Percentiles rank a stretch among this genome's conserved stretches.
These are phyloP conservation scores for Bruguiera sexangula DNA, from an alignment of 345 rosid genomes.

Conservation along the genomic window DNA sequence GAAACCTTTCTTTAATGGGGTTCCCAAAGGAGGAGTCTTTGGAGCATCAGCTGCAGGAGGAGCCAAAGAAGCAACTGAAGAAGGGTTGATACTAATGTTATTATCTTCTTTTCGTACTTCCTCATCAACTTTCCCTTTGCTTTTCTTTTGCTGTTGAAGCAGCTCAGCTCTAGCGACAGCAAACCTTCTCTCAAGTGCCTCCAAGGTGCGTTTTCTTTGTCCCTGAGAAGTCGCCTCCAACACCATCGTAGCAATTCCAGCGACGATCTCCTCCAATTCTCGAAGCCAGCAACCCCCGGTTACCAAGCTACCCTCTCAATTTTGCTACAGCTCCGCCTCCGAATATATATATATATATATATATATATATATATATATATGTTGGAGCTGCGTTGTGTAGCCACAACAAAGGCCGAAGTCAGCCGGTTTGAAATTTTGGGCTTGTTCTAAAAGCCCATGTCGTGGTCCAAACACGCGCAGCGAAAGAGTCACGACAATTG, in stretches of 20 bases:
- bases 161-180: slow-evolving; percentile 54
- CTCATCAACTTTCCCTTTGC: slow-evolving; percentile 17
- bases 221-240: slow-evolving; percentile 21
- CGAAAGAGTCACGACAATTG: too few relatives aligned
- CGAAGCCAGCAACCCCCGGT: neutral
- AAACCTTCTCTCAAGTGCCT: slow-evolving; percentile 58
- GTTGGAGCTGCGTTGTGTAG: too few relatives aligned
- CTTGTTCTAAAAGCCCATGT: too few relatives aligned
- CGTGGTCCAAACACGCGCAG: too few relatives aligned
- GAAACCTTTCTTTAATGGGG: slow-evolving; percentile 36
- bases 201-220: slow-evolving; percentile 48
- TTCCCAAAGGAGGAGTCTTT: slow-evolving; percentile 13
- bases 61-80: slow-evolving; percentile 16
- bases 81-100: neutral
- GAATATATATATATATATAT: too few relatives aligned
- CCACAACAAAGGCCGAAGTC: too few relatives aligned
- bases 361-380: too few relatives aligned
- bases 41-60: slow-evolving; percentile 18
- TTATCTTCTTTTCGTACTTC: slow-evolving; percentile 19
- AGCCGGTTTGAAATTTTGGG: too few relatives aligned
- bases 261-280: neutral
- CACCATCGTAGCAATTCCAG: neutral
- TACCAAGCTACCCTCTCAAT: too few relatives aligned
- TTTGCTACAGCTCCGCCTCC: too few relatives aligned
- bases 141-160: slow-evolving; percentile 45